Base-by-base conservation (phyloP, 176 grass and related monocot genomes). In the Carex scoparia region DNA sequence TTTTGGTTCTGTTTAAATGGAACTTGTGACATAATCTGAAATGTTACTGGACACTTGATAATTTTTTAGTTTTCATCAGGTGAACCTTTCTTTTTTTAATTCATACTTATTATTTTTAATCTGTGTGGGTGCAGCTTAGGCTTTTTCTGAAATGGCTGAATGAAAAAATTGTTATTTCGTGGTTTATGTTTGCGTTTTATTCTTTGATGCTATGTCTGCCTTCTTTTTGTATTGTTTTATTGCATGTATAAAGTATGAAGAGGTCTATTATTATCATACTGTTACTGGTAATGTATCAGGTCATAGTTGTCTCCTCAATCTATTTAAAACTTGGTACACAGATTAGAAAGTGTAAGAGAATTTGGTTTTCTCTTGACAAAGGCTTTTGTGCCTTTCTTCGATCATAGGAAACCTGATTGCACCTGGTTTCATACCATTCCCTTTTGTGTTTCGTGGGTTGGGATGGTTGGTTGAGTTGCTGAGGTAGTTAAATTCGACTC, bases 1-100 rank as follows among this genome's bases (percentile, higher is more conserved):
- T 83, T 67, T 67, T 53, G 62, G 42, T 67, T 19, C 3, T 83
- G 81, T 83, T 83, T 69, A 78, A 57, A 55, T 54, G 63, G 38
- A 83, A 67, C 81, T 69, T 63, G 61, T 69, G 16, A 55, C 27
- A 68, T 13, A 69, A 51, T 48, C 11, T 30, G 19, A 81, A 65
- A 61, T 83, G 65, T 48, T 48, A 68, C 19, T 83, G 44, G 63
- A 32, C 59, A 44, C 61, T 65, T 49, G 37, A 77, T 75, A 78
- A 16, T 72, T 84, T 73, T 38, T 38, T 59, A n/a, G 31, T 84
- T 40, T 74, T 19, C 38, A 23, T 81, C 55, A 65, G 79, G 61
- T 81, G 16, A 81, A 16, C 14, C 7, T 40, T 27, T 65, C 4
- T 40, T 37, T 40, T 60, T 80, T 46, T 5, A 10, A 35, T 46